These are phyloP conservation scores for Globisporangium paroecandrum DNA, from an alignment of 352 stramenopile species.

Conservation along the genomic window DNA sequence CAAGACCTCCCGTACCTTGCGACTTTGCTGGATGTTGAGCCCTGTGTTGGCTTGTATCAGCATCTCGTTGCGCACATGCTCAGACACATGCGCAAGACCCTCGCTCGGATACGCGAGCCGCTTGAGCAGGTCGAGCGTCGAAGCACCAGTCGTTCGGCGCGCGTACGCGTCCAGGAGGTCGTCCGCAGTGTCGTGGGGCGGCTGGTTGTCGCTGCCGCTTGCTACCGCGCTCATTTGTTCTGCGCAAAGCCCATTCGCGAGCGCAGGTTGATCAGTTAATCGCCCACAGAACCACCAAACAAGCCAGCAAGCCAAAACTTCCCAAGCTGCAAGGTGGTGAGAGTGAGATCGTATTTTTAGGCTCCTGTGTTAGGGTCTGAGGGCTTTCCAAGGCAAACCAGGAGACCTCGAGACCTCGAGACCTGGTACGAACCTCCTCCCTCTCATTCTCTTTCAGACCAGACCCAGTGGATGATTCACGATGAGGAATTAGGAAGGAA, in stretches of 20 bases:
- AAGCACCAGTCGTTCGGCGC: constrained; percentile 30
- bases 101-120: constrained; percentile 17
- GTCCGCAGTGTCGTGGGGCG: constrained; percentile 6
- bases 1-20: constrained; percentile 7
- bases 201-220: not conserved
- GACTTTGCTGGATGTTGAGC: constrained; percentile 11
- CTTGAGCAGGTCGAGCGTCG: constrained; percentile 65
- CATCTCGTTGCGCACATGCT: constrained; percentile 52
- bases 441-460: constrained; percentile 1
- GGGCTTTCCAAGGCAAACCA: not conserved
- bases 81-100: not conserved
- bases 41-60: constrained; percentile 23
- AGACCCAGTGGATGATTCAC: constrained; percentile 1
- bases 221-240: constrained; percentile 9
- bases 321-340: not conserved
- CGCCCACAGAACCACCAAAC: not conserved
- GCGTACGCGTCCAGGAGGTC: constrained; percentile 27
- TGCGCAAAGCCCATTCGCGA: constrained; percentile 8
- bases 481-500: not conserved
- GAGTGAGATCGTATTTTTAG: constrained; percentile 4
- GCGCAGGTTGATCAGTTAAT: not conserved
- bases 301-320: not conserved
- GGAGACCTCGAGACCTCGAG: not conserved
- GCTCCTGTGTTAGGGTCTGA: not conserved
- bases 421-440: not conserved